A percentile compares a stretch with the other conserved stretches of the same genome.
Conservation (phyloP, 768 basidiomycete genomes). For the Udeniomyces megalosporus region DNA sequence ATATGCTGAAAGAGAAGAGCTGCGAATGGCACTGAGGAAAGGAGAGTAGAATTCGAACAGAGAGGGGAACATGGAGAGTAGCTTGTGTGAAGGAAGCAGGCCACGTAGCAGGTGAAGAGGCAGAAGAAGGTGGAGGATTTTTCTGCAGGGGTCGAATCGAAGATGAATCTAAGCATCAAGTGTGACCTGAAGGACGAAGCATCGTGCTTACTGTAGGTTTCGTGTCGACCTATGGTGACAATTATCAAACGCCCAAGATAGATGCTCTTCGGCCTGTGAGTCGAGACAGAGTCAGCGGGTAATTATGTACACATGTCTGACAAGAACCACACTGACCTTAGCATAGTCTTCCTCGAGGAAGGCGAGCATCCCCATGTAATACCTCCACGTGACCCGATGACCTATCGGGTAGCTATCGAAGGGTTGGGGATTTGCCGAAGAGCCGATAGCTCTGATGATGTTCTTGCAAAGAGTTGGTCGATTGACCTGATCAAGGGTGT, state of each 20-base stretch:
- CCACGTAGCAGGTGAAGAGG: constrained; percentile 78
- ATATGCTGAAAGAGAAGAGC: constrained; percentile 61
- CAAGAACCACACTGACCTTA: too few relatives aligned
- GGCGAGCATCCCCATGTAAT: constrained; percentile 86
- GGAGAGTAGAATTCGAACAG: constrained; percentile 58
- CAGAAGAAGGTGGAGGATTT: constrained; percentile 78
- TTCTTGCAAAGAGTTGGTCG: constrained; percentile 82
- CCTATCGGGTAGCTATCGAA: constrained; percentile 54
- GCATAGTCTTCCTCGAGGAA: constrained; percentile 84
- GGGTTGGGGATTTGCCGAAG: constrained; percentile 68
- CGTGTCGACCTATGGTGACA: constrained; percentile 52
- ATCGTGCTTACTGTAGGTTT: constrained; percentile 82
- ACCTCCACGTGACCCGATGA: constrained; percentile 71
- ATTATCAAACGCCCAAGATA: constrained; percentile 69
- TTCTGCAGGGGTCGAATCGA: constrained; percentile 35
- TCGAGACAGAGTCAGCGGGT: not conserved
- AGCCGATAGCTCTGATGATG: constrained; percentile 72
- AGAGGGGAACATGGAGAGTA: constrained; percentile 56
- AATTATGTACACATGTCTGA: too few relatives aligned
- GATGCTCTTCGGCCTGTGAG: constrained; percentile 62
- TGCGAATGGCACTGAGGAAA: constrained; percentile 61
- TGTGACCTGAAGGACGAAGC: too few relatives aligned
- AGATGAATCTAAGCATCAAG: not conserved
- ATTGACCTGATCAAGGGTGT: constrained; percentile 46
- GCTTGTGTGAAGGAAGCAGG: constrained; percentile 55